Base-by-base conservation (phyloP, 176 grass and related monocot genomes). In the Triticum dicoccoides region DNA sequence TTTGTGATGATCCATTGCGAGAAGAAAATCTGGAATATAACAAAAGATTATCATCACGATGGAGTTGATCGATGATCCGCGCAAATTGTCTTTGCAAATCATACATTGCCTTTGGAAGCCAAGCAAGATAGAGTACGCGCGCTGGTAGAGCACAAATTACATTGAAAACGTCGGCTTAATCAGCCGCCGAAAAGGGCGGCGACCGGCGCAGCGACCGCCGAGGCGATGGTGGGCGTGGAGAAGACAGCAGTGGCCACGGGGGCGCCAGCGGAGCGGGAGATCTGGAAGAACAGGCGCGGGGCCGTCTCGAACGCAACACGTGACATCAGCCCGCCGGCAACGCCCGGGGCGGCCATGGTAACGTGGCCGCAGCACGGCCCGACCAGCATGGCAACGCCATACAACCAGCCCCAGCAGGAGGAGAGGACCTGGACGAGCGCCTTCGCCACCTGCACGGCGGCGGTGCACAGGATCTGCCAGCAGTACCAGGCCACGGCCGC, bases 281-380 rank as follows among this genome's bases (percentile, higher is more conserved):
- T 77, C 6, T 0, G 2, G 84, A 82, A 86, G 72, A 33, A 90
- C n/a, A 42, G 84, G 15, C 0, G 2, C 38, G 84, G 29, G 23
- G 6, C 3, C 1, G n/a, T 65, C n/a, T 1, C 11, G 83, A 86
- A 86, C 65, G 84, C 84, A 0, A 54, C 41, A 3, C 73, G 84
- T 30, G 79, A 86, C 4, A 90, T 86, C 23, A 65, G 3, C 52
- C 0, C 2, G 9, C 73, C 65, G 65, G 79, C 63, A 65, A 51
- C 52, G 17, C 59, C 88, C 0, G 83, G 79, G 6, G 84, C 88
- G 1, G 11, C 71, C 88, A 86, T 89, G 79, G 79, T 90, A 44
- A 76, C 34, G n/a, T 0, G 11, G 61, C 8, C 70, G 80, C 24
- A 83, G 47, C 47, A 83, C 30, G 2, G 80, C 39, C 10, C 41